Percentiles rank a stretch among this genome's conserved stretches.
These are phyloP conservation scores for Candida rishiriensis DNA, from an alignment of 805 yeast species.

Conservation along the genomic window DNA sequence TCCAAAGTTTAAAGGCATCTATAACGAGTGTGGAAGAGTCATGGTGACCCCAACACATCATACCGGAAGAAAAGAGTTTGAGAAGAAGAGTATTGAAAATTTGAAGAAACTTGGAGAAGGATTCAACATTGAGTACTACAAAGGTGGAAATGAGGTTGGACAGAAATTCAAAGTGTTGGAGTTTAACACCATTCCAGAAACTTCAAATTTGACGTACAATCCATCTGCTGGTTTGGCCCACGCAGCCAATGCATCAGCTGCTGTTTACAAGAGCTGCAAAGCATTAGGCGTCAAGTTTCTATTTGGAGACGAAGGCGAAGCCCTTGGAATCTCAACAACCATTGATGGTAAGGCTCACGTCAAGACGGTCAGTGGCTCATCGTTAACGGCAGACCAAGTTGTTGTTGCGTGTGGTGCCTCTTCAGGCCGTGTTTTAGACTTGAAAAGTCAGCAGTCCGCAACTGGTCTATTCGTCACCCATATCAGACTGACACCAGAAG, in stretches of 20 bases:
- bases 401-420: constrained; percentile 38
- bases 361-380: constrained; percentile 24
- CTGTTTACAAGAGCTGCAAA: constrained; percentile 27
- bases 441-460: constrained; percentile 32
- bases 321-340: constrained; percentile 10
- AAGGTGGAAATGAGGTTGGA: constrained; percentile 30
- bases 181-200: constrained; percentile 11
- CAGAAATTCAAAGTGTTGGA: constrained; percentile 15
- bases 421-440: constrained; percentile 32
- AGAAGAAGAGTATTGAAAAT: constrained; percentile 32
- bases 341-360: constrained; percentile 16
- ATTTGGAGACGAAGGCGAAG: constrained; percentile 31
- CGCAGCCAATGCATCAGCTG: constrained; percentile 35
- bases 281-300: constrained; percentile 31
- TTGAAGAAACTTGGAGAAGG: constrained; percentile 27
- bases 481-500: constrained; percentile 33
- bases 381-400: constrained; percentile 32
- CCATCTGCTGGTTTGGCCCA: constrained; percentile 41
- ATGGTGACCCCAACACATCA: constrained; percentile 32
- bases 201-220: constrained; percentile 25
- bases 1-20: constrained; percentile 30
- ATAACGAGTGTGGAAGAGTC: constrained; percentile 39
- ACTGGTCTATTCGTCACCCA: constrained; percentile 38
- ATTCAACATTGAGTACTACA: constrained; percentile 23
- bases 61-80: constrained; percentile 35